Conservation (phyloP, 2,329 filamentous ascomycete genomes). For the Apiospora aurea region DNA sequence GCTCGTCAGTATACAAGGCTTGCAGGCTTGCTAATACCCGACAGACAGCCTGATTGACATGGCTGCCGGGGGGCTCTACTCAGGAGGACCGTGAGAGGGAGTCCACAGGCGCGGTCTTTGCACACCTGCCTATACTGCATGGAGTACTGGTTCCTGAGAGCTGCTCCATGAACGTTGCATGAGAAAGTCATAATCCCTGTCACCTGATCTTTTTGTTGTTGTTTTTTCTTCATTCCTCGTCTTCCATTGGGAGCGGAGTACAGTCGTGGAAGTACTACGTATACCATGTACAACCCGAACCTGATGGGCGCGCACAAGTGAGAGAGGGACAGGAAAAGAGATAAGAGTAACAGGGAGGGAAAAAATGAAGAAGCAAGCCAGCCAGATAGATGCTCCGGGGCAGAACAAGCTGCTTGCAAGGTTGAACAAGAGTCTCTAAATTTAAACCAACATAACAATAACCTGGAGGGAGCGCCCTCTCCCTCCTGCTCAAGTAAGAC, state of each 20-base stretch:
- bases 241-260: conserved; percentile 9
- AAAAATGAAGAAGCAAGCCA: neutral
- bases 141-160: conserved; percentile 23
- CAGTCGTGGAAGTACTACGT: conserved; percentile 11
- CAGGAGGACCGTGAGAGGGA: conserved; percentile 19
- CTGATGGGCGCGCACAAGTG: conserved; percentile 1
- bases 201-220: conserved; percentile 12
- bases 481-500: neutral
- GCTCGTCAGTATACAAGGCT: conserved; percentile 5
- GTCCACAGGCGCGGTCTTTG: conserved; percentile 10
- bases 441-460: conserved; percentile 1
- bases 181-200: conserved; percentile 22
- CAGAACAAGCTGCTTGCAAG: neutral
- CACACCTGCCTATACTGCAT: conserved; percentile 14
- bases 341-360: neutral
- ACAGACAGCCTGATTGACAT: neutral
- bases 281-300: neutral
- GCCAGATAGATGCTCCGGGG: neutral
- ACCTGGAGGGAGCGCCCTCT: conserved; percentile 5
- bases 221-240: neutral
- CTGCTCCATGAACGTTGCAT: conserved; percentile 21
- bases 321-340: neutral
- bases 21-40: conserved; percentile 10
- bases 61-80: conserved; percentile 1
- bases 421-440: conserved; percentile 20